Evolutionary conservation across 2,329 filamentous ascomycete species (phyloP).

Genomic region (Ophiocordyceps camponoti-rufipedis): DNA sequence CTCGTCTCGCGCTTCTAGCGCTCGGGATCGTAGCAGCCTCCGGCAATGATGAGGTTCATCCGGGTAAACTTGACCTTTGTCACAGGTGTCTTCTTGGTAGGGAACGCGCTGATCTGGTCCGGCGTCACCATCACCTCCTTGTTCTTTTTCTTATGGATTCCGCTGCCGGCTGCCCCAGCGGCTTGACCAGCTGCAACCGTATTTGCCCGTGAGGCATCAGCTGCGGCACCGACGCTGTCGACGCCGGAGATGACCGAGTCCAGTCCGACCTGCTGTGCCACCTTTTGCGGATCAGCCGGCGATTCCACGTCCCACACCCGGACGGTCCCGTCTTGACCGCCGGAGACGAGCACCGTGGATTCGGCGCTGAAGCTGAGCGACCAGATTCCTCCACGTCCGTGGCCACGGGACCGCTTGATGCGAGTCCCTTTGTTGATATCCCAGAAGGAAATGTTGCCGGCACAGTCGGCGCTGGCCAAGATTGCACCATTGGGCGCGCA

Average conservation of each 20-base stretch:
- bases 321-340: slow-evolving; percentile 81
- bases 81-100: slow-evolving; percentile 90
- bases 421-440: slow-evolving; percentile 72
- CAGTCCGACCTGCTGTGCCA: slow-evolving; percentile 24
- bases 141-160: slow-evolving; percentile 50
- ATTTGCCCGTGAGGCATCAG: slow-evolving; percentile 4
- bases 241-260: slow-evolving; percentile 23
- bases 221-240: slow-evolving; percentile 17
- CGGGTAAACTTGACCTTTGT: slow-evolving; percentile 85
- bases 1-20: slow-evolving; percentile 11
- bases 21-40: slow-evolving; percentile 48
- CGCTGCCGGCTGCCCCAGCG: slow-evolving; percentile 9
- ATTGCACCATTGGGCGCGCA: slow-evolving; percentile 79
- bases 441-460: slow-evolving; percentile 88
- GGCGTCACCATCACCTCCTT: slow-evolving; percentile 83
- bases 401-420: slow-evolving; percentile 84
- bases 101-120: slow-evolving; percentile 87
- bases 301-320: slow-evolving; percentile 82
- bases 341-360: slow-evolving; percentile 75
- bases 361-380: slow-evolving; percentile 87
- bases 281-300: slow-evolving; percentile 44
- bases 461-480: slow-evolving; percentile 76
- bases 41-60: slow-evolving; percentile 86
- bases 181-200: slow-evolving; percentile 10
- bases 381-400: slow-evolving; percentile 86